Evolutionary conservation across 306 rosid genomes (phyloP).

Genomic region (Canavalia ensiformis): DNA sequence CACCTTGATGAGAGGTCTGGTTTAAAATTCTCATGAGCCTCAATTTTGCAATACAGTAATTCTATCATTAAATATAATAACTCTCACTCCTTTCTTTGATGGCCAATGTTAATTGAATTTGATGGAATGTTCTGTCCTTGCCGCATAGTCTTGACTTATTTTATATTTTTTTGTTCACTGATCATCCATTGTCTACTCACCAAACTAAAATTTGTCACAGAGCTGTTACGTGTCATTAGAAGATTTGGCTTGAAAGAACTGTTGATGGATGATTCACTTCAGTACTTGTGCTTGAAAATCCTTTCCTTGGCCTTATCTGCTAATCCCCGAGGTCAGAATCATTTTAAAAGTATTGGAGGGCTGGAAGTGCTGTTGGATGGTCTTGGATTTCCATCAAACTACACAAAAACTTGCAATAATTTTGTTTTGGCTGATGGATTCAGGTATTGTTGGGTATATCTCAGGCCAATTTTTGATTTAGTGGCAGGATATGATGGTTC

Average conservation of each 20-base stretch:
- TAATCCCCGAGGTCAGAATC: conserved; percentile 93
- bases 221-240: conserved; percentile 84
- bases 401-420: conserved; percentile 57
- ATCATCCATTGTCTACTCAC: conserved; percentile 45
- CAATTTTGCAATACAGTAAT: conserved; percentile 9
- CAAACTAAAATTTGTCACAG: conserved; percentile 61
- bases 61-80: neutral
- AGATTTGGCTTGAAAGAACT: conserved; percentile 91
- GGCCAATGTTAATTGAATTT: conserved; percentile 7
- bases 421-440: conserved; percentile 60
- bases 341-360: conserved; percentile 98
- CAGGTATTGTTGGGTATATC: conserved; percentile 64
- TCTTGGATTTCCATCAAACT: conserved; percentile 87
- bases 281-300: conserved; percentile 78
- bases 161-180: conserved; percentile 7
- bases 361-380: conserved; percentile 98
- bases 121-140: conserved; percentile 11
- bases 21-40: neutral
- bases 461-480: conserved; percentile 33
- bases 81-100: neutral
- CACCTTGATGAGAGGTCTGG: neutral
- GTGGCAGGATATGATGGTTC: conserved; percentile 32
- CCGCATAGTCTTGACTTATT: conserved; percentile 10
- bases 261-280: conserved; percentile 77
- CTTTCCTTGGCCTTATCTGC: conserved; percentile 78